phyloP scores from a whole-genome alignment of 2,329 filamentous ascomycete genomes.

The Penicillium polonicum region DNA sequence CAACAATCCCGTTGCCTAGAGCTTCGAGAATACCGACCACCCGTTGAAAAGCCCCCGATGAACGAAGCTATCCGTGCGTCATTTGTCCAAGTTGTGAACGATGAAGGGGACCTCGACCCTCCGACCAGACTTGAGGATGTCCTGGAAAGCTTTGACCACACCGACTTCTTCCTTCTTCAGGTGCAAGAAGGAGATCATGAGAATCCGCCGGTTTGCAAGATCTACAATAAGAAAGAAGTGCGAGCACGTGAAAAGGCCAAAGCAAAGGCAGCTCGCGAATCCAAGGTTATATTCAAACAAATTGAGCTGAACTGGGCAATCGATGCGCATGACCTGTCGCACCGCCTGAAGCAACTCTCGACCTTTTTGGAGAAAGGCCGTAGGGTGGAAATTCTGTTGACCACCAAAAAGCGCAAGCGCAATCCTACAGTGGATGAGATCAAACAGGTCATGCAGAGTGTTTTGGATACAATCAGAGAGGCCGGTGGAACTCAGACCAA shows the following conservation, averaged over 20 bases:
- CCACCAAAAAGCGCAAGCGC: constrained; percentile 63
- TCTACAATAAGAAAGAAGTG: constrained; percentile 53
- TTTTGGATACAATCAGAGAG: constrained; percentile 49
- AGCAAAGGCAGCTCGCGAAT: constrained; percentile 41
- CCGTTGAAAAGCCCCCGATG: constrained; percentile 20
- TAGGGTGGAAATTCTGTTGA: constrained; percentile 71
- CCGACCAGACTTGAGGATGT: constrained; percentile 30
- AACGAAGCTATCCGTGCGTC: constrained; percentile 37
- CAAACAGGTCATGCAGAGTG: constrained; percentile 53
- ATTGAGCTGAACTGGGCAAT: constrained; percentile 93
- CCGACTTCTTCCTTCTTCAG: constrained; percentile 53
- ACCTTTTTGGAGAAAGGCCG: constrained; percentile 72
- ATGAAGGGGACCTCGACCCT: constrained; percentile 31
- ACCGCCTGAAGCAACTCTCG: constrained; percentile 65
- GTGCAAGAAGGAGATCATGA: constrained; percentile 39
- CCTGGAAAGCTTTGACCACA: constrained; percentile 50
- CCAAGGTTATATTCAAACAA: constrained; percentile 59
- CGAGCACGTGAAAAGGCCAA: constrained; percentile 20
- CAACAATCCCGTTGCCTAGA: constrained; percentile 15
- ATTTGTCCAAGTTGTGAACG: constrained; percentile 37
- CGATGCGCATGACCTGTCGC: constrained; percentile 69
- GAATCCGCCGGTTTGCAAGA: constrained; percentile 64
- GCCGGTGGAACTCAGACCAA: constrained; percentile 44
- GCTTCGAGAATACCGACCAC: constrained; percentile 9
- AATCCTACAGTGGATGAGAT: constrained; percentile 63